Conservation (phyloP, 306 rosid genomes). For the Lathyrus aphaca region DNA sequence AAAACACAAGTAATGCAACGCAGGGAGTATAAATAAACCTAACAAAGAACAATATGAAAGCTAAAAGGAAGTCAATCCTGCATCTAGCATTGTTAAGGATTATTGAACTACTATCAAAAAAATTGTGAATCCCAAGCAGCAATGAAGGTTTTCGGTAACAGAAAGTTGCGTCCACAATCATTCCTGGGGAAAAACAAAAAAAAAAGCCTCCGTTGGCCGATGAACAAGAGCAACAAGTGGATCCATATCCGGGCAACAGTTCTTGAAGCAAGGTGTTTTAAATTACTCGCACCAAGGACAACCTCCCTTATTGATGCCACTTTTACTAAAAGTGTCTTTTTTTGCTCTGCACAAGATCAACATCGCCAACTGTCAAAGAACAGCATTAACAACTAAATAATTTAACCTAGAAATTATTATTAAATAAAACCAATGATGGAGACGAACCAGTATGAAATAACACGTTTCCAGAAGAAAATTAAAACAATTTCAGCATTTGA, state of each 20-base stretch:
- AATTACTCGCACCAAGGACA: slow-evolving; percentile 89
- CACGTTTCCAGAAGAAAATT: neutral
- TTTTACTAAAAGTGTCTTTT: slow-evolving; percentile 71
- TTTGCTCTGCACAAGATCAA: slow-evolving; percentile 67
- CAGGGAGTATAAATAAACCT: neutral
- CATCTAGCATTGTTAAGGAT: slow-evolving; percentile 5
- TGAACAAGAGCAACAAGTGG: slow-evolving; percentile 84
- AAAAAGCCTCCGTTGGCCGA: slow-evolving; percentile 84
- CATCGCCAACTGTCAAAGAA: slow-evolving; percentile 33
- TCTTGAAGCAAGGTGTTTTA: slow-evolving; percentile 70
- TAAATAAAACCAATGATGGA: neutral
- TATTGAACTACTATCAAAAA: slow-evolving; percentile 4
- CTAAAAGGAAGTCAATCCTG: slow-evolving; percentile 7
- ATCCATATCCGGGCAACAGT: slow-evolving; percentile 54
- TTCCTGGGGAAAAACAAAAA: slow-evolving; percentile 84
- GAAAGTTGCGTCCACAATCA: slow-evolving; percentile 26
- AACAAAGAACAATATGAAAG: slow-evolving; percentile 1
- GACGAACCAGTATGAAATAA: neutral
- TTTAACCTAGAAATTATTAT: slow-evolving; percentile 14
- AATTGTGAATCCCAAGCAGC: slow-evolving; percentile 9
- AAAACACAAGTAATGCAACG: no score
- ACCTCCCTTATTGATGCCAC: slow-evolving; percentile 91
- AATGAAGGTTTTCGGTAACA: neutral
- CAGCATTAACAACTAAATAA: slow-evolving; percentile 33
- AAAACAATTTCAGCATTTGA: neutral